Conservation (phyloP, 176 grass and related monocot genomes). For the Canna indica region DNA sequence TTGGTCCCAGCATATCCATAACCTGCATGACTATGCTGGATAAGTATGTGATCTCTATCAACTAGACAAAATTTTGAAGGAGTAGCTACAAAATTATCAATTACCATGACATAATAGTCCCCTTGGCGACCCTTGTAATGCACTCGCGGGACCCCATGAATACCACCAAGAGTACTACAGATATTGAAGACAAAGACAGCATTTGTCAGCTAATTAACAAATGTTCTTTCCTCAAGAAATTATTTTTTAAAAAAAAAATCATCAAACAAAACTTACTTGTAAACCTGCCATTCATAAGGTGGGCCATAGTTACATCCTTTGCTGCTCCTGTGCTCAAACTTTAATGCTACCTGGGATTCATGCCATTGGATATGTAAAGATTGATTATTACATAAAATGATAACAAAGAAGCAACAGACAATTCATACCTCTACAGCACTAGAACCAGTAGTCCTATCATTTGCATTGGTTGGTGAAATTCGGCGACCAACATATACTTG, state of each 20-base stretch:
- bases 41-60: conserved; percentile 15
- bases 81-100: conserved; percentile 15
- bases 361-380: background rate
- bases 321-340: conserved; percentile 90
- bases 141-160: conserved; percentile 85
- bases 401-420: conserved; percentile 22
- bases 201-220: background rate
- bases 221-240: background rate
- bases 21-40: conserved; percentile 38
- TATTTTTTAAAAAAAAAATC: conserved; percentile 4
- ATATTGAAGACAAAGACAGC: conserved; percentile 8
- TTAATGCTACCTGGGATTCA: conserved; percentile 70
- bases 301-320: conserved; percentile 86
- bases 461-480: conserved; percentile 30
- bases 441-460: conserved; percentile 32
- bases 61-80: background rate
- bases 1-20: conserved; percentile 97
- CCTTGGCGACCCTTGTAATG: conserved; percentile 96
- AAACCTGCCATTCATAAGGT: conserved; percentile 91
- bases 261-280: conserved; percentile 50
- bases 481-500: conserved; percentile 95
- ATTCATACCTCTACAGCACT: conserved; percentile 74
- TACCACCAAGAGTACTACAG: conserved; percentile 56
- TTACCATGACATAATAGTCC: conserved; percentile 95
- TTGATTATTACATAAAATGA: background rate